Evolutionary conservation across 257 asterid genomes (phyloP), one percentile per base, ranked within the genome.

Genomic region (Salvia splendens): DNA sequence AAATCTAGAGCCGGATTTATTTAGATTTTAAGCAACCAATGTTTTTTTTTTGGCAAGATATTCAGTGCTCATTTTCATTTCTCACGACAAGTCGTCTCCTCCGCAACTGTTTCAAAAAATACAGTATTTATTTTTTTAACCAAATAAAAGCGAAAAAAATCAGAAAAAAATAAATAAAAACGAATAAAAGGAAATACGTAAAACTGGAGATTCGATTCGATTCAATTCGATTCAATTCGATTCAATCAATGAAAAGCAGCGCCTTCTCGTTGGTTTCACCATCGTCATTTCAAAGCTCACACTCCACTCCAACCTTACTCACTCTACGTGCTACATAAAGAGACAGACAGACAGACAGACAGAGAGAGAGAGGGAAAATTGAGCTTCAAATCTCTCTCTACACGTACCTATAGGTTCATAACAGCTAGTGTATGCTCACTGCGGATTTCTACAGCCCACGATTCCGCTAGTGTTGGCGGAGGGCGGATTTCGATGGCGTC

Each of bases 401-500:
- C 11, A 17, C 20, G 20, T 17, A 17, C 1, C 20, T 17, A 17
- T 17, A 67, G 5, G 0, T 33, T 3, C 6, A 5, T 33, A 33
- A 43, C 12, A 10, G 10, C 5, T 9, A 64, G 4, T 50, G 46
- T 56, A 72, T 59, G 48, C 61, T 65, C 24, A n/a, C 49, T 41
- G 41, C 38, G 7, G 65, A 56, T 45, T 14, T 16, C 64, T 28
- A 66, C 24, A 3, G 12, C 41, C 47, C 51, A 51, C 33, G 69
- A 51, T 67, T 56, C 16, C 5, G 30, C 52, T 42, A 48, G 54
- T 12, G 56, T 71, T 17, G 45, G 71, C 54, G 56, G 68, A 71
- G 56, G 55, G 65, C 73, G 74, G 72, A 43, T 74, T 69, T 28
- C 52, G 66, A 72, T 73, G 83, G 85, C 86, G 79, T 82, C 75